Evolutionary conservation across 2,329 filamentous ascomycete species (phyloP), one percentile per base, ranked within the genome.

Genomic region (Cercospora zeina): DNA sequence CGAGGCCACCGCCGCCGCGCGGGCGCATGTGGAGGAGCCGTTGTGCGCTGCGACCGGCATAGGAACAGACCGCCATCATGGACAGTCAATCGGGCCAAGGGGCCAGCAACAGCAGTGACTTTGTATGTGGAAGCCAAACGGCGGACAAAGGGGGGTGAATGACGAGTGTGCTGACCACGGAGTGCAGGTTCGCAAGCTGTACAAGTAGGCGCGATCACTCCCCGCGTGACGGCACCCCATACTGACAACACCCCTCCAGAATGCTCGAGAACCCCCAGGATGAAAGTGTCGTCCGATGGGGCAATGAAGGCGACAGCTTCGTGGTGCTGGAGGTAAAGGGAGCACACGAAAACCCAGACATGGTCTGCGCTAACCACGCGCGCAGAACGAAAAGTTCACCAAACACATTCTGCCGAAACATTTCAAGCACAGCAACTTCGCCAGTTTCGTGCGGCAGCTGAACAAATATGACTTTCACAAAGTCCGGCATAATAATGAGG

Each of bases 211-310:
- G 34, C 33, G n/a, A 31, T 19, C 33, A 19, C 14, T 16, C 9
- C 31, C 14, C 42, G 33, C 33, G 3, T 24, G 8, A 34, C 33
- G 11, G 33, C 45, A 34, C 13, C 54, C n/a, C 37, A 34, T 24
- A 51, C 56, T 59, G 27, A 59, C 54, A 21, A 36, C n/a, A 39
- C 16, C 56, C 9, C 14, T 11, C 27, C 74, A 96, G 91, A 76
- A 99, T 99, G 95, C 82, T 99, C 72, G 93, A 97, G 78, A 96
- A 96, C 73, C 93, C 93, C 36, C 88, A 91, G 58, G 96, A 99
- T 76, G 87, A 93, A 70, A 89, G 89, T 64, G 93, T 97, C 64
- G 95, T 97, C 54, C 85, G 93, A 78, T 99, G 95, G 95, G 93
- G 93, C 63, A 91, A 96, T 69, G 89, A 93, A 67, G 93, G 92